A percentile compares a stretch with the other conserved stretches of the same genome.
phyloP scores from a whole-genome alignment of 495 filamentous ascomycete species.

The Hypoxylon rickii region DNA sequence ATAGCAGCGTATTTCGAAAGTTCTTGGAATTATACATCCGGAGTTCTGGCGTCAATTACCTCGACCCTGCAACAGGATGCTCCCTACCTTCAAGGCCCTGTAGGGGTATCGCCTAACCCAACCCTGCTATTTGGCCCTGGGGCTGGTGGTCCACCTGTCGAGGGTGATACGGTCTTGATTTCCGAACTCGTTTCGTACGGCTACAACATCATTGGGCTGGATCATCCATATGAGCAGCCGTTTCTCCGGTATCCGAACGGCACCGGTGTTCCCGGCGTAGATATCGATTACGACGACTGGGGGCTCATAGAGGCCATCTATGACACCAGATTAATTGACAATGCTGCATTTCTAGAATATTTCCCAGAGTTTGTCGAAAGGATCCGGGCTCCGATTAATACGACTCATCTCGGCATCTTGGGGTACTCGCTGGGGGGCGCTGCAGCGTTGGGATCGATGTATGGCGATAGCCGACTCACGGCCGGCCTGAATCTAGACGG shows the following conservation, averaged over 20 bases:
- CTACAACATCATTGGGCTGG: constrained; percentile 53
- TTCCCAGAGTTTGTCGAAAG: constrained; percentile 9
- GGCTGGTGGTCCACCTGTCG: constrained; percentile 34
- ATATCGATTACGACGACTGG: constrained; percentile 6
- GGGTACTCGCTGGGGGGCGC: constrained; percentile 60
- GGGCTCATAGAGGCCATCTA: constrained; percentile 15
- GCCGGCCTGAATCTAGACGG: constrained; percentile 57
- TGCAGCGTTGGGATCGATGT: constrained; percentile 44
- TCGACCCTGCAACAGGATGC: constrained; percentile 28
- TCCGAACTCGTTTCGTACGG: constrained; percentile 54
- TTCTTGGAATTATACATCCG: constrained; percentile 25
- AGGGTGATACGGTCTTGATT: constrained; percentile 43
- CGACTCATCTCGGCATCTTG: constrained; percentile 43
- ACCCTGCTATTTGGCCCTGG: constrained; percentile 35
- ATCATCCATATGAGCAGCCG: constrained; percentile 53
- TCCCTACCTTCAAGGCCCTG: constrained; percentile 9
- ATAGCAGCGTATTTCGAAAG: constrained; percentile 21
- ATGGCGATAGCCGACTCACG: constrained; percentile 39
- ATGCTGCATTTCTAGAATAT: constrained; percentile 20
- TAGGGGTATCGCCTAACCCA: constrained; percentile 3
- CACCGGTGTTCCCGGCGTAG: constrained; percentile 34
- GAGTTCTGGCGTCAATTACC: constrained; percentile 27
- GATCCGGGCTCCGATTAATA: constrained; percentile 29
- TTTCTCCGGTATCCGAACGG: constrained; percentile 57
- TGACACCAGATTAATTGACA: constrained; percentile 27